Conservation (phyloP, 345 rosid species). For the Cardamine occulta region DNA sequence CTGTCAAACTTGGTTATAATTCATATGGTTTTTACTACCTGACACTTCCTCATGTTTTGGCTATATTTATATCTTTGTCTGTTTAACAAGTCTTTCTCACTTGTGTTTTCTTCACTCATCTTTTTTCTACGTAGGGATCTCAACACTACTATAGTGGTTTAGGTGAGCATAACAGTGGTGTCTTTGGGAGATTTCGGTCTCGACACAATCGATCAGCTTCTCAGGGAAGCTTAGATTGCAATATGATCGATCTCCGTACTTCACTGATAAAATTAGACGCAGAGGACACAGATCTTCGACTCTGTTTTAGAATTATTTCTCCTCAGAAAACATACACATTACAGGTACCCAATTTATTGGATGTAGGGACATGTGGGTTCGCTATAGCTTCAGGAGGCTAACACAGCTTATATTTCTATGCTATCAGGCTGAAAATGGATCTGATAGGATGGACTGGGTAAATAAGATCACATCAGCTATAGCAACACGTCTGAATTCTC, state of each 20-base stretch:
- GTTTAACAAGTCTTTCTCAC: background rate
- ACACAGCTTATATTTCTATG: constrained; percentile 15
- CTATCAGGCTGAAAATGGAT: constrained; percentile 84
- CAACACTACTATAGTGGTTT: constrained; percentile 61
- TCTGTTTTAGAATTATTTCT: constrained; percentile 86
- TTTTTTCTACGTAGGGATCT: constrained; percentile 53
- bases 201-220: constrained; percentile 66
- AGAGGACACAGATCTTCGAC: constrained; percentile 76
- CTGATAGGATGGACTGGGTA: constrained; percentile 86
- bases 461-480: constrained; percentile 75
- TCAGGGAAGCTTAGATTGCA: constrained; percentile 57
- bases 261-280: constrained; percentile 78
- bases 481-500: constrained; percentile 70
- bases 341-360: constrained; percentile 57
- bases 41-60: too few species aligned
- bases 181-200: constrained; percentile 79
- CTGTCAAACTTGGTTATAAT: background rate
- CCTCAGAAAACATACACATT: constrained; percentile 74
- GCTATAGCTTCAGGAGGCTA: constrained; percentile 11
- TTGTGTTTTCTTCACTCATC: background rate
- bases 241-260: constrained; percentile 65
- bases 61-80: too few species aligned
- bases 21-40: too few species aligned
- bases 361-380: background rate
- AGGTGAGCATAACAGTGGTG: constrained; percentile 61